Evolutionary conservation across 148 eudicot genomes (phyloP).

Genomic region (Rhododendron vialii): DNA sequence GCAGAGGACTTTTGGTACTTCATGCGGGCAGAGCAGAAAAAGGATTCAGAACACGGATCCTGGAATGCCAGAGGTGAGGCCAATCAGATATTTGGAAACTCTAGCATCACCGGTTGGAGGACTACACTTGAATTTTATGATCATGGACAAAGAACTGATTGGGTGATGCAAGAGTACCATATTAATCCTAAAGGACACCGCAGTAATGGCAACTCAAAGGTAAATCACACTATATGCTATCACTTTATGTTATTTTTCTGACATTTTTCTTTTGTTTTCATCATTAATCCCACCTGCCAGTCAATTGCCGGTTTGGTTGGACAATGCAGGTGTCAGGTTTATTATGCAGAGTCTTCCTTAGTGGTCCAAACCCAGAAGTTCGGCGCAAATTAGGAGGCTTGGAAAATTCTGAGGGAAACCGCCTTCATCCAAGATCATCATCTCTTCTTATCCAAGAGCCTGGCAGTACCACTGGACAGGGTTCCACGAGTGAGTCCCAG

Average conservation of each 20-base stretch:
- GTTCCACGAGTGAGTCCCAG: slow-evolving; percentile 19
- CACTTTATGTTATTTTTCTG: slow-evolving; percentile 5
- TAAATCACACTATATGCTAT: slow-evolving; percentile 9
- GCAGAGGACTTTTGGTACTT: slow-evolving; percentile 51
- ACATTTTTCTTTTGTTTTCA: slow-evolving; percentile 10
- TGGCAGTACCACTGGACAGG: slow-evolving; percentile 16
- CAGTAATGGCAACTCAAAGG: slow-evolving; percentile 27
- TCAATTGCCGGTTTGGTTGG: slow-evolving; percentile 41
- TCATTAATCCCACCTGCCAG: slow-evolving; percentile 28
- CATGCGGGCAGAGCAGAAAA: slow-evolving; percentile 20
- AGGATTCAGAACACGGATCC: slow-evolving; percentile 31
- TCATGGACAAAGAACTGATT: slow-evolving; percentile 34
- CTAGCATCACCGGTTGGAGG: slow-evolving; percentile 53
- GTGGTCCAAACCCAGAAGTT: slow-evolving; percentile 16
- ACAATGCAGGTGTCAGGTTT: slow-evolving; percentile 41
- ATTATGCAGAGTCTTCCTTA: slow-evolving; percentile 44
- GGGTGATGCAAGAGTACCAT: slow-evolving; percentile 63
- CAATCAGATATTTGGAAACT: slow-evolving; percentile 32
- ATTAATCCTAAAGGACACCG: slow-evolving; percentile 17
- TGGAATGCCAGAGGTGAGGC: slow-evolving; percentile 49
- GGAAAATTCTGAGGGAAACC: slow-evolving; percentile 1
- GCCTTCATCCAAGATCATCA: slow-evolving; percentile 7
- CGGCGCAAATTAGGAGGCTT: slow-evolving; percentile 4
- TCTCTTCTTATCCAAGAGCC: slow-evolving; percentile 3
- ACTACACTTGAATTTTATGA: slow-evolving; percentile 48